Base-by-base conservation (phyloP, 768 basidiomycete genomes). In the Termitomyces sp. region DNA sequence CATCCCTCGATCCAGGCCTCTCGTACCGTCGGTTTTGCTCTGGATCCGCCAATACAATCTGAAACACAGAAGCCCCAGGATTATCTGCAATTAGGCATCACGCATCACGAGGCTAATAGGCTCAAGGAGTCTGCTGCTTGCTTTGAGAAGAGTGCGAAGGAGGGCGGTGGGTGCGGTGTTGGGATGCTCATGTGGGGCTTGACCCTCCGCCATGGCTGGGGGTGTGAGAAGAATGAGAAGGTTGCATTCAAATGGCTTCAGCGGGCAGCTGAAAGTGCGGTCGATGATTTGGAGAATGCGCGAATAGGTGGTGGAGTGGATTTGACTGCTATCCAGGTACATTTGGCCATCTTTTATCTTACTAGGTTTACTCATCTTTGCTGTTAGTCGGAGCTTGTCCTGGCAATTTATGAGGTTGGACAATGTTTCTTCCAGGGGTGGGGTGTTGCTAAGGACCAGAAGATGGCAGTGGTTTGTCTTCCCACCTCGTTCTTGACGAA, bases 111-210 rank as follows among this genome's bases (percentile, higher is more conserved):
- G 69, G 82, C 84, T 31, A 86, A 91, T 67, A 77, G 82, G 44
- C 75, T 93, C 5, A 66, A 68, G 46, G 87, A 90, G 64, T 86
- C 87, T 12, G 90, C 89, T 0, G 66, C 69, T 26, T 90, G 77
- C 69, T 92, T 93, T 67, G 90, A 93, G 73, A 81, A 80, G 71
- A 84, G 86, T 47, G 91, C 91, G 12, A 89, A 76, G 54, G 75
- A 82, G 59, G 73, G 77, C 51, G 92, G 92, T 1, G 94, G 92
- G 1, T 93, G 89, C 65, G 88, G 87, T 2, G 85, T 92, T 4
- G 94, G 94, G 18, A 94, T 94, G 92, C 71, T 95, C 58, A 92
- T 96, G 90, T 94, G 89, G 81, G 94, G 93, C 0, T 73, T 96
- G 42, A 77, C 91, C 31, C 73, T 94, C 65, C 77, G 93, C 52